Evolutionary conservation across 1,139 yeast species (phyloP).

Genomic region (Neolecta irregularis): DNA sequence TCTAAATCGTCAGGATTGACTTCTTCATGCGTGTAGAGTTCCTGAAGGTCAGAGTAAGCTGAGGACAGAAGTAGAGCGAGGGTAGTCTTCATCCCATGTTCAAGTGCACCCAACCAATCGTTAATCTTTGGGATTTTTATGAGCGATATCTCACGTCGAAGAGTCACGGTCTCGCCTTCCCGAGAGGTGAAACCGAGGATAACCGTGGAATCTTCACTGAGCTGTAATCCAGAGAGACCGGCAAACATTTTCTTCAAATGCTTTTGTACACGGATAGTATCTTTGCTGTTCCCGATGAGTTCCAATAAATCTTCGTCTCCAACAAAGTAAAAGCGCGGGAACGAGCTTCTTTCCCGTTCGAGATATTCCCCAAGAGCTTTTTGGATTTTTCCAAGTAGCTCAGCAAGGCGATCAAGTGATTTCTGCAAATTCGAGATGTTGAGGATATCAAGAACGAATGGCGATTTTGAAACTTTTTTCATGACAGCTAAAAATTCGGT

Average conservation of each 20-base stretch:
- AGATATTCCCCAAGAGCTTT: constrained; percentile 62
- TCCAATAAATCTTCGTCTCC: constrained; percentile 86
- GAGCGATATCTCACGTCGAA: constrained; percentile 35
- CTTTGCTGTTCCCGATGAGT: constrained; percentile 52
- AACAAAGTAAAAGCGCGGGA: constrained; percentile 72
- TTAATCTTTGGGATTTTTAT: constrained; percentile 32
- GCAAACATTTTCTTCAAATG: constrained; percentile 61
- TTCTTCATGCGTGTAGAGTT: constrained; percentile 13
- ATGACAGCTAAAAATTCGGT: constrained; percentile 43
- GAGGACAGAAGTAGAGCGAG: constrained; percentile 27
- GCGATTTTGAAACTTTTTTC: constrained; percentile 36
- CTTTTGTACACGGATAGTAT: constrained; percentile 36
- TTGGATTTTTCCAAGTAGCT: constrained; percentile 42
- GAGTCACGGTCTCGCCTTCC: constrained; percentile 44
- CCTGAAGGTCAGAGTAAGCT: constrained; percentile 21
- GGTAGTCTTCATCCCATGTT: constrained; percentile 36
- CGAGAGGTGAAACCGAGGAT: constrained; percentile 41
- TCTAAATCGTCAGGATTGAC: constrained; percentile 16
- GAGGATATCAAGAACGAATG: constrained; percentile 43
- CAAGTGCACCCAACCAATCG: constrained; percentile 53
- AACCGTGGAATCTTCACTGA: constrained; percentile 26
- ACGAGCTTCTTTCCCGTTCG: constrained; percentile 61
- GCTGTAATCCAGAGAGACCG: constrained; percentile 39
- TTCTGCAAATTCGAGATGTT: constrained; percentile 36
- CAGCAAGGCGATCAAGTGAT: constrained; percentile 38